Conservation (phyloP, 2,329 filamentous ascomycete genomes). For the Diaporthe citriasiana region DNA sequence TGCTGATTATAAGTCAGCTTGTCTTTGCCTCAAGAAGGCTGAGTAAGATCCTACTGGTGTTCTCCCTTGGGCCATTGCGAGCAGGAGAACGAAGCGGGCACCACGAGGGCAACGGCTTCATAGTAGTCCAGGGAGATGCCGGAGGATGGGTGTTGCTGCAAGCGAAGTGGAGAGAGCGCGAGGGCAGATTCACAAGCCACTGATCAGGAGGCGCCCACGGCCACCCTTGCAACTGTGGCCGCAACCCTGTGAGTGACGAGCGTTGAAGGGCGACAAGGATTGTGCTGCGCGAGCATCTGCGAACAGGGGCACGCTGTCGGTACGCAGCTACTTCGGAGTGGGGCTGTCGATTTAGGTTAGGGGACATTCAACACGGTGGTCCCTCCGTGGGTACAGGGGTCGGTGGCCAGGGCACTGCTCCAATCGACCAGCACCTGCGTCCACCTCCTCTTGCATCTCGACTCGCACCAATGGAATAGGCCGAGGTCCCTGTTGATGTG, state of each 20-base stretch:
- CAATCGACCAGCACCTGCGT: slow-evolving; percentile 38
- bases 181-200: slow-evolving; percentile 34
- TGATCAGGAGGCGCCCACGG: slow-evolving; percentile 29
- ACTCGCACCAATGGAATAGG: slow-evolving; percentile 41
- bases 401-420: slow-evolving; percentile 24
- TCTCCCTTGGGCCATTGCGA: not conserved
- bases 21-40: slow-evolving; percentile 12
- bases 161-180: slow-evolving; percentile 28
- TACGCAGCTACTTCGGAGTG: slow-evolving; percentile 33
- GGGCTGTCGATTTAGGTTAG: slow-evolving; percentile 42
- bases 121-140: not conserved
- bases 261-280: slow-evolving; percentile 26
- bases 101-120: slow-evolving; percentile 11
- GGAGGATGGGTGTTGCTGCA: slow-evolving; percentile 25
- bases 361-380: slow-evolving; percentile 37
- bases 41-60: not conserved
- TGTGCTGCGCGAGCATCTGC: slow-evolving; percentile 32
- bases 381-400: slow-evolving; percentile 36
- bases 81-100: slow-evolving; percentile 13
- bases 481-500: slow-evolving; percentile 41
- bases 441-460: slow-evolving; percentile 35
- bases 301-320: slow-evolving; percentile 32
- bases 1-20: slow-evolving; percentile 17
- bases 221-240: slow-evolving; percentile 31
- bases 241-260: slow-evolving; percentile 33